Conservation (phyloP, 371 early-diverging fungal genomes). For the Circinella umbellata region DNA sequence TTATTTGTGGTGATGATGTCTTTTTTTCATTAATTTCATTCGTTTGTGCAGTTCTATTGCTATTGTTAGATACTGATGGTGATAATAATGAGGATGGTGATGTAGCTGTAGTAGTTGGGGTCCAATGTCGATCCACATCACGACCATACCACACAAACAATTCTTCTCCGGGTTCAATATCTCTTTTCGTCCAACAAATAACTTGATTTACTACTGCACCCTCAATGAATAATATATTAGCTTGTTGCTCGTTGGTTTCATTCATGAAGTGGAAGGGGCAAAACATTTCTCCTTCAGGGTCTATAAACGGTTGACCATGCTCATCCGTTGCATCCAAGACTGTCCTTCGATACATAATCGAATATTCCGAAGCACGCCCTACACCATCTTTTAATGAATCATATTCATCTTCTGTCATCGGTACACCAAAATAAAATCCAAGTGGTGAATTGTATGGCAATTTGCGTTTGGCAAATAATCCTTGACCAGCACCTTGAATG, state of each 20-base stretch:
- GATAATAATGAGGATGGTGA: no score
- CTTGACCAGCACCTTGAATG: slow-evolving; percentile 57
- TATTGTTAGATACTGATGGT: no score
- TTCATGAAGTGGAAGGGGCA: slow-evolving; percentile 95
- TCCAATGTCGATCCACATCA: slow-evolving; percentile 53
- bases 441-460: slow-evolving; percentile 71
- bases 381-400: slow-evolving; percentile 83
- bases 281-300: slow-evolving; percentile 63
- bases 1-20: neutral
- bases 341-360: slow-evolving; percentile 83
- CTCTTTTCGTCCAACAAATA: slow-evolving; percentile 72
- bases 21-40: slow-evolving; percentile 8
- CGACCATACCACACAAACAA: slow-evolving; percentile 83
- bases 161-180: slow-evolving; percentile 77
- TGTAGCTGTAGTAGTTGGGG: neutral
- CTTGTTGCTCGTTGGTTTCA: slow-evolving; percentile 62
- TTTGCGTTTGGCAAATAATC: slow-evolving; percentile 74
- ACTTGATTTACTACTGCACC: slow-evolving; percentile 84
- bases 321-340: slow-evolving; percentile 88
- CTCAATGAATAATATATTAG: slow-evolving; percentile 77
- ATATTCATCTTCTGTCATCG: slow-evolving; percentile 87
- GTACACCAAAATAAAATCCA: slow-evolving; percentile 89
- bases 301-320: slow-evolving; percentile 71
- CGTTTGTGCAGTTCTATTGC: neutral
- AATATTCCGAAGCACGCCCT: slow-evolving; percentile 69